Base-by-base conservation (phyloP, 2,329 filamentous ascomycete genomes). In the Pezicula neosporulosa region DNA sequence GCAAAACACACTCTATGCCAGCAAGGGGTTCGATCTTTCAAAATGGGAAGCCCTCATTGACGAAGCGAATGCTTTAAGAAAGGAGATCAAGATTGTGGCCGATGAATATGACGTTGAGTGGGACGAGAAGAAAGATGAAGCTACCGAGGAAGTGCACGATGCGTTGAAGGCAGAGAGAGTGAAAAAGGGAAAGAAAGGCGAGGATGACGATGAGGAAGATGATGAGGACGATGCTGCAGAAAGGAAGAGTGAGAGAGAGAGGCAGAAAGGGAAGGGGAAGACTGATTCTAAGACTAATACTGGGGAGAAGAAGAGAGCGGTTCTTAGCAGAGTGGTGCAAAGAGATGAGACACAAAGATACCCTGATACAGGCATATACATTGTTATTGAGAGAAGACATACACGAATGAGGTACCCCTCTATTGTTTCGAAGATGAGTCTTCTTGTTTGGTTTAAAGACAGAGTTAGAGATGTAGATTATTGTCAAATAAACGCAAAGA, bases 51-150 rank as follows among this genome's bases (percentile, higher is more conserved):
- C 77, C 4, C 64, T 95, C 30, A 82, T 95, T 3, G 83, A 91
- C 44, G 90, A 96, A 56, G 89, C 85, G 0, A 96, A 96, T 65
- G 72, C 78, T 2, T 69, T 96, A 56, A 74, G 91, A 6, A 80
- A 78, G 56, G 92, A 97, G 70, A 88, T 97, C 67, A 88, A 87
- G 70, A 77, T 78, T 15, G 81, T 95, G 8, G 90, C 92, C 0
- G 81, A 85, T 33, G 90, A 96, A 70, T 96, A 96, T 66, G 90
- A 95, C 60, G 89, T 92, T 7, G 89, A 93, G 47, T 96, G 90
- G 89, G 82, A 96, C 61, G 90, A 94, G 72, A 78, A 77, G 54
- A 74, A 74, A 56, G 89, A 95, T 58, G 82, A 93, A 47, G 83
- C 82, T 12, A 81, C 81, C n/a, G 82, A 86, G 60, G 78, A 87